Percentiles rank a stretch among this genome's conserved stretches.
These are phyloP conservation scores for Ilex paraguariensis DNA, from an alignment of 305 asterid genomes.

Conservation along the genomic window DNA sequence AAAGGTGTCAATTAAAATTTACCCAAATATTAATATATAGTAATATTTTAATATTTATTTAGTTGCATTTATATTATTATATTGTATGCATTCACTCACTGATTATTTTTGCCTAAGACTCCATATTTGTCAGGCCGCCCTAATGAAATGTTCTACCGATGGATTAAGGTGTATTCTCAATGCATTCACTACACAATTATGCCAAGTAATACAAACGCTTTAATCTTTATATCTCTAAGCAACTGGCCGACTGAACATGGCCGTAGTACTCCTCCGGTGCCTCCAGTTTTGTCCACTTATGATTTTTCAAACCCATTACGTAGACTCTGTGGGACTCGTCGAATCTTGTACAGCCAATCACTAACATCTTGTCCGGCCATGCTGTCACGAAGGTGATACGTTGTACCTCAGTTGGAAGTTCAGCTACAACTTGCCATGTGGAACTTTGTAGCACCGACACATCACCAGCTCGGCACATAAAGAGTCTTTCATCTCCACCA, in stretches of 20 bases:
- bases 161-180: too few relatives aligned
- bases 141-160: too few relatives aligned
- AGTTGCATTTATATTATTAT: too few relatives aligned
- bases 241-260: slow-evolving; percentile 73
- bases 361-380: slow-evolving; percentile 51
- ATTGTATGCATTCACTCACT: too few relatives aligned
- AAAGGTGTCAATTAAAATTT: too few relatives aligned
- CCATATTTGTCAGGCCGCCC: too few relatives aligned
- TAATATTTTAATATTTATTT: too few relatives aligned
- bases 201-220: too few relatives aligned
- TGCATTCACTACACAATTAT: too few relatives aligned
- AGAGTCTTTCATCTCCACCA: slow-evolving; percentile 23
- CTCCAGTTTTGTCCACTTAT: slow-evolving; percentile 48
- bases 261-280: slow-evolving; percentile 43
- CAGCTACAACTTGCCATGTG: slow-evolving; percentile 35
- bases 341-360: slow-evolving; percentile 41
- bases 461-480: slow-evolving; percentile 22
- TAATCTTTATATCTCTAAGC: slow-evolving; percentile 42
- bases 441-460: slow-evolving; percentile 24
- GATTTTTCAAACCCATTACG: slow-evolving; percentile 35
- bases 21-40: too few relatives aligned
- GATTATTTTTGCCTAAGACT: too few relatives aligned
- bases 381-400: slow-evolving; percentile 32
- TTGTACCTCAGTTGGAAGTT: slow-evolving; percentile 31
- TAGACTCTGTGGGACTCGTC: slow-evolving; percentile 31